These are phyloP conservation scores for Phytopythium cucurbitacearum DNA, from an alignment of 352 stramenopile species.

Conservation along the genomic window DNA sequence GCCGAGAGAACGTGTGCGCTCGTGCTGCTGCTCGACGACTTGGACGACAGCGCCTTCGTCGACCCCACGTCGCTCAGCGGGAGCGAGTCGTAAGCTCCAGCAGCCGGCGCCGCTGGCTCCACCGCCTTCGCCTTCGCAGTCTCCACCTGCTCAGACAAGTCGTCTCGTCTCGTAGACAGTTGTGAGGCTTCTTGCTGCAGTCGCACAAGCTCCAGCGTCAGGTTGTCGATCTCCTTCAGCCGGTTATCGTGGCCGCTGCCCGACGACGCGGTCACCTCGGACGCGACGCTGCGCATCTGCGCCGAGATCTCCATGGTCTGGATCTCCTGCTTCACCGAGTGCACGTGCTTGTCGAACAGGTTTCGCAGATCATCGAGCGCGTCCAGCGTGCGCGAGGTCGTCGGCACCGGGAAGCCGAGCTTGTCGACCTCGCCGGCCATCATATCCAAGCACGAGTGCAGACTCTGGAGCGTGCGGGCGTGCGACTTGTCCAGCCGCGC, in stretches of 20 bases:
- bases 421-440: slow-evolving; percentile 39
- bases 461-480: slow-evolving; percentile 24
- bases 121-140: slow-evolving; percentile 1
- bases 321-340: slow-evolving; percentile 55
- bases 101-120: not conserved
- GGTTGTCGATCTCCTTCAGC: slow-evolving; percentile 18
- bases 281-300: slow-evolving; percentile 51
- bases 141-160: slow-evolving; percentile 16
- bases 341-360: slow-evolving; percentile 42
- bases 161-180: slow-evolving; percentile 18
- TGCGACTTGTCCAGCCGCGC: slow-evolving; percentile 29
- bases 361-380: slow-evolving; percentile 55
- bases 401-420: slow-evolving; percentile 45
- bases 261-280: slow-evolving; percentile 19
- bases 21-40: too few relatives aligned
- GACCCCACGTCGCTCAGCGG: too few relatives aligned
- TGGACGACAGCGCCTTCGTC: too few relatives aligned
- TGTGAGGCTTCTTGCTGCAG: slow-evolving; percentile 39
- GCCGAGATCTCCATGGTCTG: slow-evolving; percentile 62
- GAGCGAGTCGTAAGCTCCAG: not conserved
- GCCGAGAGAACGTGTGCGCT: too few relatives aligned
- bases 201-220: slow-evolving; percentile 44
- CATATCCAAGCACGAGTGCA: slow-evolving; percentile 37
- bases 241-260: slow-evolving; percentile 11
- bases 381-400: slow-evolving; percentile 32